Evolutionary conservation across 2,329 filamentous ascomycete species (phyloP).

Genomic region (Myriangium duriaei): DNA sequence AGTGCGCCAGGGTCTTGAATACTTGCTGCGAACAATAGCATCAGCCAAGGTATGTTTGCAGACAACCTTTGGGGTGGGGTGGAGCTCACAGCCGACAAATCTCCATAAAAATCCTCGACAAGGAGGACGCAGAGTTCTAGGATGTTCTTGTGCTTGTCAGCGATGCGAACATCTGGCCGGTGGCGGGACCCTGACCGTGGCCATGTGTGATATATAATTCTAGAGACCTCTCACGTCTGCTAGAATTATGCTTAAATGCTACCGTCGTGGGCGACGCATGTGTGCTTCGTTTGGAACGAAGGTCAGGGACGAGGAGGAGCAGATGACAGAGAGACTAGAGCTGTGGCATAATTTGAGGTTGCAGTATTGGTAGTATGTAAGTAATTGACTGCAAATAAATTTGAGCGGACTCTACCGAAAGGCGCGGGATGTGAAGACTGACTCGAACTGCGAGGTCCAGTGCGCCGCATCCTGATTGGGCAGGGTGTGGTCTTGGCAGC

Average conservation of each 20-base stretch:
- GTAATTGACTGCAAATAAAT: not conserved
- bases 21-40: conserved; percentile 51
- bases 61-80: not conserved
- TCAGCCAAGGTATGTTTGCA: conserved; percentile 1
- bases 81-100: conserved; percentile 71
- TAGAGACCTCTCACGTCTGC: conserved; percentile 26
- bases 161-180: not conserved
- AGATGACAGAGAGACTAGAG: not conserved
- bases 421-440: not conserved
- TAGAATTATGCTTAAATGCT: conserved; percentile 19
- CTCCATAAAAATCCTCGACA: conserved; percentile 79
- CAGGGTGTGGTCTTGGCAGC: conserved; percentile 2
- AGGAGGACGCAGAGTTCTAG: conserved; percentile 84
- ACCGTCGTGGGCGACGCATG: conserved; percentile 21
- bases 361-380: not conserved
- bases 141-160: conserved; percentile 42
- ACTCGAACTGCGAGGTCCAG: not conserved
- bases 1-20: conserved; percentile 62
- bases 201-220: conserved; percentile 16
- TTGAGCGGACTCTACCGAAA: too few species aligned
- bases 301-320: not conserved
- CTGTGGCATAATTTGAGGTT: conserved; percentile 1
- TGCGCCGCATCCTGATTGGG: conserved; percentile 6
- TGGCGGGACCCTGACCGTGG: conserved; percentile 10
- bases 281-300: conserved; percentile 7